Percentiles rank a stretch among this genome's conserved stretches.
Conservation (phyloP, 2,329 filamentous ascomycete species). For the Claviceps sp. region DNA sequence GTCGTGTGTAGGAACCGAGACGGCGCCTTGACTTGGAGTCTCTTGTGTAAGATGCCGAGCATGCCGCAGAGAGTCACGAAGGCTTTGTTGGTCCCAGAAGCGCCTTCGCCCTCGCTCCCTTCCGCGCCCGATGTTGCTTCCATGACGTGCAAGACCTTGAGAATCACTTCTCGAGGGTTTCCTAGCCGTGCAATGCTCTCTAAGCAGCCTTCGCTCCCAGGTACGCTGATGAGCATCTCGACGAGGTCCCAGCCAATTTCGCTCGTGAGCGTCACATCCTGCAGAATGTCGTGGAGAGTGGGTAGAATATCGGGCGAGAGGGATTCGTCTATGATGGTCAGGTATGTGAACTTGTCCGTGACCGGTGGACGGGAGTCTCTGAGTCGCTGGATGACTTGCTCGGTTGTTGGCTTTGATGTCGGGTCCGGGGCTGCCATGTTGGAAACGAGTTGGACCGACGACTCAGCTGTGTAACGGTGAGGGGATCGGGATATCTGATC, state of each 20-base stretch:
- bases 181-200: conserved; percentile 63
- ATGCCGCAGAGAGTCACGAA: conserved; percentile 60
- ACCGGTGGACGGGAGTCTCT: conserved; percentile 36
- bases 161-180: conserved; percentile 68
- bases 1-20: conserved; percentile 67
- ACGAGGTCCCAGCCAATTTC: conserved; percentile 80
- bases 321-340: conserved; percentile 65
- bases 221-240: conserved; percentile 55
- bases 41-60: conserved; percentile 57
- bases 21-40: conserved; percentile 65
- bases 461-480: too few species aligned
- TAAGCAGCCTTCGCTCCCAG: conserved; percentile 56
- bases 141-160: conserved; percentile 66
- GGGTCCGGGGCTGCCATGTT: conserved; percentile 2
- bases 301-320: conserved; percentile 54
- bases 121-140: conserved; percentile 32
- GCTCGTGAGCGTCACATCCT: conserved; percentile 53
- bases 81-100: conserved; percentile 28
- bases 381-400: conserved; percentile 31
- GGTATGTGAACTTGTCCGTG: conserved; percentile 60
- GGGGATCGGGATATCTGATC: too few species aligned
- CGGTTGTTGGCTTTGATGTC: conserved; percentile 19
- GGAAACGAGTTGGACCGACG: not conserved
- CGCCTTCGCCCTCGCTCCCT: conserved; percentile 21
- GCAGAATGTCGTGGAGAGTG: conserved; percentile 52